Evolutionary conservation across 371 early-diverging fungal genomes (phyloP).

Genomic region (Syncephalastrum racemosum): DNA sequence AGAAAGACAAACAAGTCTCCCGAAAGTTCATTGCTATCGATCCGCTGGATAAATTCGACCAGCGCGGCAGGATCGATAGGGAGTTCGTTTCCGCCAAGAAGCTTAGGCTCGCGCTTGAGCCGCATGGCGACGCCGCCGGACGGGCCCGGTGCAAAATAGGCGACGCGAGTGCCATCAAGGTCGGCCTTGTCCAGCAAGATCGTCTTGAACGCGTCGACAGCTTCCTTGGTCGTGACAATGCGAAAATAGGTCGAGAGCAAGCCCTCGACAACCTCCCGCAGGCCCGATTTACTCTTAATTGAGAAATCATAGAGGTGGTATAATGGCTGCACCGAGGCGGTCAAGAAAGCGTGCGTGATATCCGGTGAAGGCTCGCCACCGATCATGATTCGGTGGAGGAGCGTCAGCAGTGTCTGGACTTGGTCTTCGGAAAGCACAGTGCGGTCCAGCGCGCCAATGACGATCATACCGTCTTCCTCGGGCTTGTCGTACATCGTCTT

Average conservation of each 20-base stretch:
- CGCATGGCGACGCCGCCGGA: constrained; percentile 56
- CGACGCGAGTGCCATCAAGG: constrained; percentile 45
- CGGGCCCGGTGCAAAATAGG: constrained; percentile 61
- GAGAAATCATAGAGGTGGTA: constrained; percentile 66
- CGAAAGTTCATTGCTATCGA: constrained; percentile 55
- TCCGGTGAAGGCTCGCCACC: constrained; percentile 66
- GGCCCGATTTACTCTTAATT: constrained; percentile 47
- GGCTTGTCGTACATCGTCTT: constrained; percentile 4
- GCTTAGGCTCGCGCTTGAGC: constrained; percentile 24
- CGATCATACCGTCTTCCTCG: neutral
- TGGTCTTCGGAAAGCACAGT: constrained; percentile 43
- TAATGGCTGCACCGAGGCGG: constrained; percentile 48
- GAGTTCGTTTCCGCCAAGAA: constrained; percentile 49
- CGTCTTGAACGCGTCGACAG: constrained; percentile 49
- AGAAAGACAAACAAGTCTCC: constrained; percentile 79
- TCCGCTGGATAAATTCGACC: constrained; percentile 57
- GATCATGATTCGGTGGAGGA: constrained; percentile 55
- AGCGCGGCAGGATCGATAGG: constrained; percentile 57
- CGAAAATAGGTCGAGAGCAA: constrained; percentile 54
- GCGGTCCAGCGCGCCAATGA: constrained; percentile 27
- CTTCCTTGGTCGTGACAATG: constrained; percentile 50
- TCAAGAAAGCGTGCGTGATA: constrained; percentile 56
- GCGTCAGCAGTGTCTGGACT: constrained; percentile 37
- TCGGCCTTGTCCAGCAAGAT: constrained; percentile 52
- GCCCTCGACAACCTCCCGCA: constrained; percentile 50